Percentiles rank a stretch among this genome's conserved stretches.
Evolutionary conservation across 2,329 filamentous ascomycete species (phyloP).

Genomic region (Neopestalotiopsis sp.): DNA sequence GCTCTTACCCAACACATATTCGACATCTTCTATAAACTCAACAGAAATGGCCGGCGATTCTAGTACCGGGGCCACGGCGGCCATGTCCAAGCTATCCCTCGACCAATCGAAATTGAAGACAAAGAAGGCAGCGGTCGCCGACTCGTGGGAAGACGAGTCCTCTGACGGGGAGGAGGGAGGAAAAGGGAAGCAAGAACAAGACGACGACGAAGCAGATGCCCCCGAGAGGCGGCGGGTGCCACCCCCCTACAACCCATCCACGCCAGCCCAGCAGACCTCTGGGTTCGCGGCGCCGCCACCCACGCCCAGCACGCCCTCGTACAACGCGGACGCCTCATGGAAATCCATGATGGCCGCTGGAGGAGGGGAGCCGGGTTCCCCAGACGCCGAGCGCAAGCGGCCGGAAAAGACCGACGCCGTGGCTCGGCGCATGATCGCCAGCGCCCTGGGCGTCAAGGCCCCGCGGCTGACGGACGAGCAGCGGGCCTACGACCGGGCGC

Average conservation of each 20-base stretch:
- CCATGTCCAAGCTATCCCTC: constrained; percentile 37
- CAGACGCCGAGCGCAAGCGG: constrained; percentile 41
- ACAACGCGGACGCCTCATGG: constrained; percentile 33
- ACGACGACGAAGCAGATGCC: constrained; percentile 35
- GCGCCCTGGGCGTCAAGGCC: constrained; percentile 79
- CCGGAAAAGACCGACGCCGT: constrained; percentile 95
- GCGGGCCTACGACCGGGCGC: constrained; percentile 79
- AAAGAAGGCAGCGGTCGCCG: constrained; percentile 57
- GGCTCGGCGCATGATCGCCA: constrained; percentile 87
- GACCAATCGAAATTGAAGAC: constrained; percentile 26
- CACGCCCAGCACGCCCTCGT: constrained; percentile 66
- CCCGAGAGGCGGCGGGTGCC: constrained; percentile 27
- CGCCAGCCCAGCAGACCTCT: constrained; percentile 25
- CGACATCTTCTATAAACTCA: too few relatives aligned
- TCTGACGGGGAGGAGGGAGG: constrained; percentile 43
- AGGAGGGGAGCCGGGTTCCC: not conserved
- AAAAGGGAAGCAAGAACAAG: constrained; percentile 42
- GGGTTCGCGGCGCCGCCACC: constrained; percentile 64
- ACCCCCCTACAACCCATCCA: constrained; percentile 23
- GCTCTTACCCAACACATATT: not conserved
- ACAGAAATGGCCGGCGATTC: constrained; percentile 29
- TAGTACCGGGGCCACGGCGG: constrained; percentile 25
- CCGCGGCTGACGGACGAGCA: constrained; percentile 88
- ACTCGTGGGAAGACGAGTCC: constrained; percentile 81
- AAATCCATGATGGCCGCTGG: constrained; percentile 23